A percentile compares a stretch with the other conserved stretches of the same genome.
Evolutionary conservation across 1,284 basidiomycete genomes (phyloP).

Genomic region (Kwoniella shivajii): DNA sequence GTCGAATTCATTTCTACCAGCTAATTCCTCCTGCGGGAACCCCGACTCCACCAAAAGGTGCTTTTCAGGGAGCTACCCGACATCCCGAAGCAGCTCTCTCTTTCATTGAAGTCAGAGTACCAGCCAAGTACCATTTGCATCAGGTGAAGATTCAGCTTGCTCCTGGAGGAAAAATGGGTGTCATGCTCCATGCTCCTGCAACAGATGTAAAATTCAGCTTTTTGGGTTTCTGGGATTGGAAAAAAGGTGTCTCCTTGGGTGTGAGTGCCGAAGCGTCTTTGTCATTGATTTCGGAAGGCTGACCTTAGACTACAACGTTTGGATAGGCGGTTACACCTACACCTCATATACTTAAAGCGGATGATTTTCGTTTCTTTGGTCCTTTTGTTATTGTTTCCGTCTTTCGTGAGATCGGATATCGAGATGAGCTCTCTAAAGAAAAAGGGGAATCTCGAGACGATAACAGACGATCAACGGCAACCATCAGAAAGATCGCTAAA

Average conservation of each 20-base stretch:
- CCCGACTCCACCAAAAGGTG: background rate
- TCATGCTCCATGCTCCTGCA: background rate
- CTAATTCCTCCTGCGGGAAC: slow-evolving; percentile 3
- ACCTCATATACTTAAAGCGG: background rate
- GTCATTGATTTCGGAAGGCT: no score
- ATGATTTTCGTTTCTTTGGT: slow-evolving; percentile 10
- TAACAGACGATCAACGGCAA: no score
- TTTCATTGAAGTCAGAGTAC: slow-evolving; percentile 3
- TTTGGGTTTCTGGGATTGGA: slow-evolving; percentile 9
- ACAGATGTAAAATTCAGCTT: background rate
- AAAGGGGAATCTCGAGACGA: background rate
- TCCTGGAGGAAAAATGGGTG: background rate
- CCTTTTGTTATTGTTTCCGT: slow-evolving; percentile 1
- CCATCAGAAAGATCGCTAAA: background rate
- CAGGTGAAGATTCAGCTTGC: background rate
- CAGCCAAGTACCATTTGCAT: background rate
- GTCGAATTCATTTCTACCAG: background rate
- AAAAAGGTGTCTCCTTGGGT: slow-evolving; percentile 3
- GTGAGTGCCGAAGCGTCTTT: background rate
- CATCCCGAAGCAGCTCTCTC: background rate
- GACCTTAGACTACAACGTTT: background rate
- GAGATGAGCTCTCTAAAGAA: background rate
- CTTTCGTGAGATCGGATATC: background rate
- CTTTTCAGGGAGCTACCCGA: background rate
- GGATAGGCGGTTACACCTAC: slow-evolving; percentile 1